A percentile compares a stretch with the other conserved stretches of the same genome.
Conservation (phyloP, 2,329 filamentous ascomycete genomes). For the Fusarium metavorans region DNA sequence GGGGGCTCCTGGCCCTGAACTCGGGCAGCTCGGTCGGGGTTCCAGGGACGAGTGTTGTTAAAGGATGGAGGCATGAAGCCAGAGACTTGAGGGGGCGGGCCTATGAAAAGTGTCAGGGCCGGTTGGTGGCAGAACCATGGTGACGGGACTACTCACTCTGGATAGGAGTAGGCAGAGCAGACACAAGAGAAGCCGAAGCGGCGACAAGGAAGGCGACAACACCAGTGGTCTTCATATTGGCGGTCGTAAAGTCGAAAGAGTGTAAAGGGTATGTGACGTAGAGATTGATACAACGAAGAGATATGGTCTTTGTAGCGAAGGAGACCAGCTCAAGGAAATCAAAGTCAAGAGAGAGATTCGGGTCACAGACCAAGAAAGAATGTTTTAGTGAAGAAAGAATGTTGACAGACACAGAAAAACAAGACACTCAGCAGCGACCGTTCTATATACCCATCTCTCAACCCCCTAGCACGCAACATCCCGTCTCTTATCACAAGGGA, state of each 20-base stretch:
- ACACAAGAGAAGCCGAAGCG: conserved; percentile 28
- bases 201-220: conserved; percentile 34
- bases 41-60: conserved; percentile 24
- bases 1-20: conserved; percentile 14
- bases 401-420: background rate
- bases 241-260: conserved; percentile 8
- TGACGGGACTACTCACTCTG: conserved; percentile 18
- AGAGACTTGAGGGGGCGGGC: background rate
- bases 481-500: background rate
- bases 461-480: background rate
- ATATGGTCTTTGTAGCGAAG: background rate
- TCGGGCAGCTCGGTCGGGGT: background rate
- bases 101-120: conserved; percentile 1
- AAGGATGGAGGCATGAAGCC: conserved; percentile 10
- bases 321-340: conserved; percentile 20
- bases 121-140: too few species aligned
- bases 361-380: conserved; percentile 32
- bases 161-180: conserved; percentile 29
- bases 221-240: conserved; percentile 43
- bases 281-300: background rate
- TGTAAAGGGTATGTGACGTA: conserved; percentile 11
- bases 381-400: background rate
- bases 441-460: conserved; percentile 23
- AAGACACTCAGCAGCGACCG: background rate
- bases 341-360: background rate